Evolutionary conservation across 129 eudicot genomes (phyloP).

Genomic region (Scalesia atractyloides): DNA sequence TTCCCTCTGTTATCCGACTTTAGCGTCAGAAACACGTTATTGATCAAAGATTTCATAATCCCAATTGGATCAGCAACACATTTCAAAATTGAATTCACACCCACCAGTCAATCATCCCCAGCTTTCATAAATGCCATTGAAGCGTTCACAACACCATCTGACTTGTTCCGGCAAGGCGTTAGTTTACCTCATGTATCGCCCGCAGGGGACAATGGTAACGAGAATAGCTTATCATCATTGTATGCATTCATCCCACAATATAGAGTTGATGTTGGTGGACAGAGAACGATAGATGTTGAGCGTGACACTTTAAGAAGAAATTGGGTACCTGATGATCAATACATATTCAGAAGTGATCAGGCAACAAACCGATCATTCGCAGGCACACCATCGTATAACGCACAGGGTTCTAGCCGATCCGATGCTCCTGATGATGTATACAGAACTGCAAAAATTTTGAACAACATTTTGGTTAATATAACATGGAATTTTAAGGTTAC

Average conservation of each 20-base stretch:
- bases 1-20: constrained; percentile 44
- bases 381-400: constrained; percentile 7
- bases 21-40: constrained; percentile 6
- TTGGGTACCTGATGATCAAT: constrained; percentile 57
- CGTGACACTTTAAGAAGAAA: constrained; percentile 49
- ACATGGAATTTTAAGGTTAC: constrained; percentile 58
- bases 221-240: not conserved
- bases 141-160: constrained; percentile 41
- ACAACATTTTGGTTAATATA: constrained; percentile 21
- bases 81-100: constrained; percentile 39
- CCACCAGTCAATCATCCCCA: constrained; percentile 20
- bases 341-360: constrained; percentile 10
- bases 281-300: not conserved
- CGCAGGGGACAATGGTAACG: not conserved
- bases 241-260: constrained; percentile 32
- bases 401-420: not conserved
- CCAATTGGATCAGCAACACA: constrained; percentile 1
- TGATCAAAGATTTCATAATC: constrained; percentile 46
- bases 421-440: constrained; percentile 57
- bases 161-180: constrained; percentile 17
- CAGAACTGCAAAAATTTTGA: constrained; percentile 42
- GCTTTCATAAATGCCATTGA: constrained; percentile 69
- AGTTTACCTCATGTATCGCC: not conserved
- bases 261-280: constrained; percentile 67
- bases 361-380: not conserved